These are phyloP conservation scores for Solanum tarapatanum DNA, from an alignment of 257 asterid species.

Conservation along the genomic window DNA sequence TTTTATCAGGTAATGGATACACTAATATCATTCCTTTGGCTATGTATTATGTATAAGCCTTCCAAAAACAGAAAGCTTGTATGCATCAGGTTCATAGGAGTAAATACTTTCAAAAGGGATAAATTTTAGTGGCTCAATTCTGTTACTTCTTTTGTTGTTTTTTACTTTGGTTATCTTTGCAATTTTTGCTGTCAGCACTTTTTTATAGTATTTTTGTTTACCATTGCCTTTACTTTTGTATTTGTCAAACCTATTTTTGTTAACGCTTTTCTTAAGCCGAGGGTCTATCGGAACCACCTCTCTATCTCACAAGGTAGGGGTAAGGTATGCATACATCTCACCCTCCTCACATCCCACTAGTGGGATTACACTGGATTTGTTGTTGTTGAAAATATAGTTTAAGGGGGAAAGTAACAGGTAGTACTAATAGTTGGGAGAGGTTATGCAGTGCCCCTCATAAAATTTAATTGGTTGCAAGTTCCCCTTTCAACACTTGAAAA, in stretches of 20 bases:
- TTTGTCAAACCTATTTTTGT: background rate
- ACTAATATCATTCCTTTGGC: background rate
- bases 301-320: background rate
- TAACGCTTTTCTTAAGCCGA: background rate
- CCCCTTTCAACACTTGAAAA: background rate
- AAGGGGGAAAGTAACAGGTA: background rate
- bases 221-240: background rate
- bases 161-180: background rate
- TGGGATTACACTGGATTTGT: background rate
- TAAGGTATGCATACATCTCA: background rate
- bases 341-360: background rate
- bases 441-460: background rate
- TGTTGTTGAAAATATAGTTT: background rate
- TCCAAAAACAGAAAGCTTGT: background rate
- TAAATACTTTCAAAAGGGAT: background rate
- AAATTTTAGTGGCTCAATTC: background rate
- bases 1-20: background rate
- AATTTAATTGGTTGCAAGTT: background rate
- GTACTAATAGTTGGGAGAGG: background rate
- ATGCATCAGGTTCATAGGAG: background rate
- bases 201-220: background rate
- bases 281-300: background rate
- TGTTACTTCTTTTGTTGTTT: background rate
- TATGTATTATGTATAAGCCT: background rate
- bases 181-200: background rate